Conservation (phyloP, 2,329 filamentous ascomycete species). For the Stagonosporopsis cucurbitacearum region DNA sequence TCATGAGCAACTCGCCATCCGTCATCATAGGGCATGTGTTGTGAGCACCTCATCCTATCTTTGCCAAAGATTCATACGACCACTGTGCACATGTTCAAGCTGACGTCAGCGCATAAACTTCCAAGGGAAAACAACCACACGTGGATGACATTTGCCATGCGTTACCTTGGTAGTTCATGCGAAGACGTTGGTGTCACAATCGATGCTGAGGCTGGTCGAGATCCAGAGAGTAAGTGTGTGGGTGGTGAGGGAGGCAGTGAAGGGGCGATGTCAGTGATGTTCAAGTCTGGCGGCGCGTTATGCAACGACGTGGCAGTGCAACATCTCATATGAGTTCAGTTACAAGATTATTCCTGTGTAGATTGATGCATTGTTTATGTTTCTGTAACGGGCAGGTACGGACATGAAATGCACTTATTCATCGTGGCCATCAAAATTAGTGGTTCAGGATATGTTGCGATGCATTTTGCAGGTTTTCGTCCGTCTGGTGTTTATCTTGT, state of each 20-base stretch:
- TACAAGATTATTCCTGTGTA: no score
- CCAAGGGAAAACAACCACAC: background rate
- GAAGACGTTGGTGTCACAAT: background rate
- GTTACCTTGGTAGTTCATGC: background rate
- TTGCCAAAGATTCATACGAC: background rate
- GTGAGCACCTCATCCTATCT: background rate
- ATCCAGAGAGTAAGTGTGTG: background rate
- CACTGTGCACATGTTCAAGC: background rate
- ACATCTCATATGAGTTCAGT: no score
- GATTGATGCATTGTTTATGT: no score
- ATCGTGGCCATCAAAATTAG: background rate
- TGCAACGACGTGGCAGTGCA: background rate
- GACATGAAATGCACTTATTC: background rate
- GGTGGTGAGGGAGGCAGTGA: background rate
- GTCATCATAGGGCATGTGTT: background rate
- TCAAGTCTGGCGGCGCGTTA: background rate
- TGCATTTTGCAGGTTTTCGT: no score
- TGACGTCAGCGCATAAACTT: constrained; percentile 3
- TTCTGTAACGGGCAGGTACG: background rate
- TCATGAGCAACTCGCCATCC: background rate
- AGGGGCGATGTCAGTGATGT: no score
- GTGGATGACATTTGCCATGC: background rate
- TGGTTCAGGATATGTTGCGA: background rate
- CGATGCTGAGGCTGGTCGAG: background rate
- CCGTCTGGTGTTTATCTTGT: no score